These are phyloP conservation scores for Endotrypanum monterogeii DNA, from an alignment of 208 protist genomes.

Conservation along the genomic window DNA sequence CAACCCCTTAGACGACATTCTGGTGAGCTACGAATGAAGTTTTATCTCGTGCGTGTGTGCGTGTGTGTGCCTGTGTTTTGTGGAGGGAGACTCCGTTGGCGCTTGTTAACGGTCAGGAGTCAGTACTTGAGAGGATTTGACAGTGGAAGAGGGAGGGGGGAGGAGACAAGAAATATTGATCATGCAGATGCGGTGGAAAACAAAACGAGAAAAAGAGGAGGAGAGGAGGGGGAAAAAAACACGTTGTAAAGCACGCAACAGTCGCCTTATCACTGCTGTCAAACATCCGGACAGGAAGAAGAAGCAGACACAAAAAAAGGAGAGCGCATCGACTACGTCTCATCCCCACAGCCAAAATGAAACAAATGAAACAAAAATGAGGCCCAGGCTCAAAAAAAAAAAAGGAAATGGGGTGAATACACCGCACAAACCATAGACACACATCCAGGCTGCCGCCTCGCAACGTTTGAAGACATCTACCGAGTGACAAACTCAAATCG, in stretches of 20 bases:
- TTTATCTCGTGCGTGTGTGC: background rate
- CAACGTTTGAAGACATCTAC: background rate
- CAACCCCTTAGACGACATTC: no score
- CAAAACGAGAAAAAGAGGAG: background rate
- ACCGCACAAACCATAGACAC: background rate
- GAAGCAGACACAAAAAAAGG: background rate
- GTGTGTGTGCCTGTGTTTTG: background rate
- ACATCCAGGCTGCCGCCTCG: background rate
- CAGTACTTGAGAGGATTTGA: background rate
- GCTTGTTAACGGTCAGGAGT: background rate
- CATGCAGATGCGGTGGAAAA: background rate
- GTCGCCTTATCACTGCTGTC: background rate
- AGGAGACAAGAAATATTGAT: no score
- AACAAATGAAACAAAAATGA: background rate
- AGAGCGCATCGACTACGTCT: background rate
- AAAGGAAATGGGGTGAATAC: background rate
- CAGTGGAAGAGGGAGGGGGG: background rate
- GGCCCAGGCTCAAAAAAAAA: background rate
- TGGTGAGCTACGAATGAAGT: no score
- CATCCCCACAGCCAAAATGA: background rate
- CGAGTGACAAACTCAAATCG: background rate
- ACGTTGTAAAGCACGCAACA: background rate
- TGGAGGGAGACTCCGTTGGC: background rate
- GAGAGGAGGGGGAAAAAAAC: background rate
- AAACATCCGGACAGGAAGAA: background rate